Evolutionary conservation across 1,284 basidiomycete species (phyloP), one percentile per base, ranked within the genome.

Genomic region (Naganishia cerealis): DNA sequence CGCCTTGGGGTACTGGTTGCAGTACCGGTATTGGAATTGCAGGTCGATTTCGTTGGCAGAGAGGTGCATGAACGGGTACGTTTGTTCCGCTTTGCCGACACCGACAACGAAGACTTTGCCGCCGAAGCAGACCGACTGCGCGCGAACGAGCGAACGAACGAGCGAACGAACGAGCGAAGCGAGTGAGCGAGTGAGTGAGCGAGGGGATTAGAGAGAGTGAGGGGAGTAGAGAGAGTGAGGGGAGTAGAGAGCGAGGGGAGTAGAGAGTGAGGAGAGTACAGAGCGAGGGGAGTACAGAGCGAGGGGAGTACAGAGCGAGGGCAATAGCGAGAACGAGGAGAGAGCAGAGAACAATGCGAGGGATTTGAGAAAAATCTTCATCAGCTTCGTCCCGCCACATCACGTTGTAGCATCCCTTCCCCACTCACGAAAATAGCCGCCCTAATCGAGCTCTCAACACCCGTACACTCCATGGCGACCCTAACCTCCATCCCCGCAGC

Each of bases 361-460:
- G n/a, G n/a, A n/a, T n/a, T n/a, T n/a, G n/a, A n/a, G n/a, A n/a
- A n/a, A n/a, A n/a, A n/a, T n/a, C n/a, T n/a, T 33, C 29, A 33
- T 33, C 6, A 33, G 29, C 29, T 6, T 33, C 29, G 2, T 33
- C n/a, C n/a, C n/a, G n/a, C n/a, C n/a, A 6, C 29, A 8, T 62
- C 43, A 13, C 15, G 42, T 26, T 36, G 13, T 66, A 15, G 33
- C 38, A 38, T 18, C 7, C 29, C 29, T 33, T 6, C 29, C 3
- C 29, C 29, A 79, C 79, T 75, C 73, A 92, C 82, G 74, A 85
- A 86, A 71, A 92, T 85, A 4, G 86, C 91, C n/a, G 90, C 90
- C 76, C 90, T 88, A 72, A 96, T 90, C 15, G 88, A 91, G 43
- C 86, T 86, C 79, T 95, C 91, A 33, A 94, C 90, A 18, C 94